These are phyloP conservation scores for Lasiodiplodia gonubiensis DNA, from an alignment of 2,329 filamentous ascomycete genomes.

Conservation along the genomic window DNA sequence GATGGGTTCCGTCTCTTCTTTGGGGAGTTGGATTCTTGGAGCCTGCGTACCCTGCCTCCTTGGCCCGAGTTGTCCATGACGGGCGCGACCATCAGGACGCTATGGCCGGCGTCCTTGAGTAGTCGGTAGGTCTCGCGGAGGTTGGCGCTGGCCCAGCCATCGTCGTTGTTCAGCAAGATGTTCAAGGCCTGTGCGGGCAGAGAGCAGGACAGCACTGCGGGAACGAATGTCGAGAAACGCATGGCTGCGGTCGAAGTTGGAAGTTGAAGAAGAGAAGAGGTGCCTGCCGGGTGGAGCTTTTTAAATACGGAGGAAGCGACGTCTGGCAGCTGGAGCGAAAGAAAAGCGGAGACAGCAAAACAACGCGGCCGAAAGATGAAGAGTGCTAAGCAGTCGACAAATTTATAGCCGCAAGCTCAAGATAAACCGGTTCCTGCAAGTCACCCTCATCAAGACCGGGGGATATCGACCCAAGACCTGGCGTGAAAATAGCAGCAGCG, in stretches of 20 bases:
- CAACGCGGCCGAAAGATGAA: neutral
- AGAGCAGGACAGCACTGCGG: slow-evolving; percentile 31
- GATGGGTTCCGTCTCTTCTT: neutral
- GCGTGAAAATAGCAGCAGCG: neutral
- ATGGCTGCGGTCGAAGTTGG: neutral
- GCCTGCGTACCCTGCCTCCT: slow-evolving; percentile 49
- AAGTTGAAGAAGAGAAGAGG: neutral
- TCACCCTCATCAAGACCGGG: neutral
- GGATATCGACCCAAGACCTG: neutral
- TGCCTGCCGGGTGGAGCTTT: too few species aligned
- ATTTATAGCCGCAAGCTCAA: neutral
- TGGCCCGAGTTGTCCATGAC: slow-evolving; percentile 53
- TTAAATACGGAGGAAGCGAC: too few species aligned
- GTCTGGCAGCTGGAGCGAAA: neutral
- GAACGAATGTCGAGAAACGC: neutral
- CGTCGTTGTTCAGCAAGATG: slow-evolving; percentile 48
- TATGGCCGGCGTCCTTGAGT: slow-evolving; percentile 39
- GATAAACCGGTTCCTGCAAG: neutral
- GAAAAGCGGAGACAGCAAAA: too few species aligned
- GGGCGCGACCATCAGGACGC: slow-evolving; percentile 51
- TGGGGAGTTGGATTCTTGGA: too few species aligned
- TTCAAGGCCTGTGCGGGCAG: slow-evolving; percentile 36
- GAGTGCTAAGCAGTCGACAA: too few species aligned
- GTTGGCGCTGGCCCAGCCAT: slow-evolving; percentile 46
- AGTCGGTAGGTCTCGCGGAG: slow-evolving; percentile 43